These are phyloP conservation scores for Urochloa ruziziensis DNA, from an alignment of 176 grass and related monocot species.

Conservation along the genomic window DNA sequence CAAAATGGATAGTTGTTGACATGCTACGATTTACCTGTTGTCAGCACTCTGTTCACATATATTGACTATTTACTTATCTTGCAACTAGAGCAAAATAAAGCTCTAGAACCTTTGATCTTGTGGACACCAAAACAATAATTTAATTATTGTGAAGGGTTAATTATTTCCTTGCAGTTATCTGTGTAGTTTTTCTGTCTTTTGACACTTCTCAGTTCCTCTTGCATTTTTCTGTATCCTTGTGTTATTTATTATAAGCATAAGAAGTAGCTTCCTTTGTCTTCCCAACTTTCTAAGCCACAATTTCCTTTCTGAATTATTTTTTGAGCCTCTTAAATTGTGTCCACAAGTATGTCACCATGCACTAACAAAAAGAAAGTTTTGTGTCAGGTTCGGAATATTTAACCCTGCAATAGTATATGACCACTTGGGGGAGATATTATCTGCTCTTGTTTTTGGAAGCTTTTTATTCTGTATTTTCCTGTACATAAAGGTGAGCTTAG, in stretches of 20 bases:
- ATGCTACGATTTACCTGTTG: neutral
- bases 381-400: constrained; percentile 76
- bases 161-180: neutral
- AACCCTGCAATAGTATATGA: constrained; percentile 92
- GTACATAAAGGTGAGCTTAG: constrained; percentile 71
- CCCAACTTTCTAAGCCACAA: neutral
- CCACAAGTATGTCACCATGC: neutral
- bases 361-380: constrained; percentile 16
- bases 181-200: neutral
- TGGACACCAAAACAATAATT: neutral
- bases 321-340: neutral
- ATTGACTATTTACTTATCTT: neutral
- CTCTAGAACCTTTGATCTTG: neutral
- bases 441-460: constrained; percentile 88
- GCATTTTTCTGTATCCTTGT: neutral
- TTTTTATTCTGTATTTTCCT: constrained; percentile 92
- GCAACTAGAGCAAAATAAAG: neutral
- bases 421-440: constrained; percentile 92
- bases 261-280: neutral
- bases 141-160: neutral
- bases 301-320: neutral
- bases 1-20: neutral
- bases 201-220: neutral
- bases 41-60: neutral
- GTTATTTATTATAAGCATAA: neutral